phyloP scores from a whole-genome alignment of 176 grass and related monocot genomes.

The Chrysopogon serrulatus region DNA sequence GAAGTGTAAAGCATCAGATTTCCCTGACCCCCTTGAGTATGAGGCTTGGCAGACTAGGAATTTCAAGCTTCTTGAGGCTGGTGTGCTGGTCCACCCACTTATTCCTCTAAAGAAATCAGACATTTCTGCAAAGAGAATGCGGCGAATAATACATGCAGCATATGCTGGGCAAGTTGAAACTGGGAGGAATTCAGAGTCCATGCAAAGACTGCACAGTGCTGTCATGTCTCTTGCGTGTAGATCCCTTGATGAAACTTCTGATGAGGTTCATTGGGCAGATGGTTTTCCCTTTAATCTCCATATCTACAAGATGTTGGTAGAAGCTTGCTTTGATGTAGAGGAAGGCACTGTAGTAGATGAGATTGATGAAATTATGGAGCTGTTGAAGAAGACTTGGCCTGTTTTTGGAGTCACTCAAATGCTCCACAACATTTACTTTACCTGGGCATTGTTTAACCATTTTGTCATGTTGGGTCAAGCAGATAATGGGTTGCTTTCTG shows the following conservation, averaged over 20 bases:
- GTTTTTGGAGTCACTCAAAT: constrained; percentile 80
- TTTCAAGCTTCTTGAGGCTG: constrained; percentile 81
- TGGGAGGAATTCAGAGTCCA: constrained; percentile 67
- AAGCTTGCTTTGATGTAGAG: constrained; percentile 73
- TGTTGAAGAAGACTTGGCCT: constrained; percentile 74
- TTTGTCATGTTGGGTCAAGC: constrained; percentile 56
- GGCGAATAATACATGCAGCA: constrained; percentile 50
- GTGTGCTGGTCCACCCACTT: constrained; percentile 67
- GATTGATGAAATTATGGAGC: constrained; percentile 67
- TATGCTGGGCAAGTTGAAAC: constrained; percentile 52
- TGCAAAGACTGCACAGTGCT: constrained; percentile 52
- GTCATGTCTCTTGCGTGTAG: constrained; percentile 55
- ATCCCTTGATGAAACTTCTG: constrained; percentile 50
- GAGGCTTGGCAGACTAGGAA: constrained; percentile 61
- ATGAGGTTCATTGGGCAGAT: constrained; percentile 86
- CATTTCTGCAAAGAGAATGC: constrained; percentile 46
- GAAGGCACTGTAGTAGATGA: constrained; percentile 62
- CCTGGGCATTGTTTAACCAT: constrained; percentile 68
- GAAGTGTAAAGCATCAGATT: constrained; percentile 79
- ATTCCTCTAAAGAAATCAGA: constrained; percentile 66
- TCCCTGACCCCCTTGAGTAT: constrained; percentile 52
- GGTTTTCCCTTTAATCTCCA: constrained; percentile 86
- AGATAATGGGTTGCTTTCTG: constrained; percentile 65
- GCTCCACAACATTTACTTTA: constrained; percentile 81
- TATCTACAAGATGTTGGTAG: constrained; percentile 74